A percentile compares a stretch with the other conserved stretches of the same genome.
Conservation (phyloP, 495 filamentous ascomycete species). For the Hyaloscypha bicolor region DNA sequence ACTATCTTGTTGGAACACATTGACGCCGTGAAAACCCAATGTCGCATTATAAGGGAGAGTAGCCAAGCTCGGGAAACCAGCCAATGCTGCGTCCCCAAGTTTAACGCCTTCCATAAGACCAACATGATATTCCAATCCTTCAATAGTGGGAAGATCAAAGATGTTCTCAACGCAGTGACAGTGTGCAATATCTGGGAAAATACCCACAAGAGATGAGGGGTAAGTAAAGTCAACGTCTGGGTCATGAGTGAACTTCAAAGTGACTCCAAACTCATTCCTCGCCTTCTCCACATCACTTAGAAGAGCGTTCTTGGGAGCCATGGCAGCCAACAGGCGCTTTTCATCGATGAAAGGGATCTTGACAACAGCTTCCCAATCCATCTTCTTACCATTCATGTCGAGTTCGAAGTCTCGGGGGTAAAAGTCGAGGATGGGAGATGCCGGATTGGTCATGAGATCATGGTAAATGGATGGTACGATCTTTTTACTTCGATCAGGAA, state of each 20-base stretch:
- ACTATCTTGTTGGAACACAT: constrained; percentile 96
- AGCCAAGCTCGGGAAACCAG: constrained; percentile 90
- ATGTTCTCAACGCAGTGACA: constrained; percentile 94
- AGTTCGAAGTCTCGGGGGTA: constrained; percentile 97
- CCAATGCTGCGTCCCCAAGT: constrained; percentile 76
- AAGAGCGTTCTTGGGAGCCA: constrained; percentile 78
- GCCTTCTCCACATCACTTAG: constrained; percentile 75
- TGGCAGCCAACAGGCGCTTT: constrained; percentile 76
- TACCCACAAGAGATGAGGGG: constrained; percentile 80
- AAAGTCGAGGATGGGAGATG: constrained; percentile 98
- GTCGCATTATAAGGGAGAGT: constrained; percentile 77
- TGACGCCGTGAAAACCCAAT: constrained; percentile 88
- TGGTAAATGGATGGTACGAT: constrained; percentile 90
- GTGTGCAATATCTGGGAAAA: constrained; percentile 86
- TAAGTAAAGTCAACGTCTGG: constrained; percentile 76
- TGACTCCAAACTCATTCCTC: constrained; percentile 88
- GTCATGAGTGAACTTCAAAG: constrained; percentile 89
- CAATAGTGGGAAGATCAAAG: constrained; percentile 90
- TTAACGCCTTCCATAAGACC: constrained; percentile 88
- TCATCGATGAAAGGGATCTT: constrained; percentile 99
- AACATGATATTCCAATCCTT: constrained; percentile 83
- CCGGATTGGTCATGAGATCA: constrained; percentile 84
- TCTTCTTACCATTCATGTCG: constrained; percentile 99
- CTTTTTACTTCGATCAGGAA: constrained; percentile 94
- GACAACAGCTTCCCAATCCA: constrained; percentile 99